These are phyloP conservation scores for Myochromella boudieri DNA, from an alignment of 768 basidiomycete genomes.

Conservation along the genomic window DNA sequence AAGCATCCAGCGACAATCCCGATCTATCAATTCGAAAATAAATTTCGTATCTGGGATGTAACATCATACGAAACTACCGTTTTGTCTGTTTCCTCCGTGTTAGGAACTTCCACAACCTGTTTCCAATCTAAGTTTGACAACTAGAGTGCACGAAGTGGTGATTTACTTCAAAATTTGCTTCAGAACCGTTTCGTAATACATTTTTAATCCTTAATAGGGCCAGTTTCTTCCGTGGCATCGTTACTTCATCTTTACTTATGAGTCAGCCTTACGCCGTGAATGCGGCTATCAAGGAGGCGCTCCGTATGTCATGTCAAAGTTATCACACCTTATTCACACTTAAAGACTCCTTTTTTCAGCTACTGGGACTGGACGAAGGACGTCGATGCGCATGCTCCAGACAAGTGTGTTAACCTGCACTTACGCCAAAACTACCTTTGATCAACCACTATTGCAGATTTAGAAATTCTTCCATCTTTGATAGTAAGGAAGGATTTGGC, in stretches of 20 bases:
- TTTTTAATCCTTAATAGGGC: not conserved
- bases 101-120: constrained; percentile 29
- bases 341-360: constrained; percentile 14
- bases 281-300: constrained; percentile 25
- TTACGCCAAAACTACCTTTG: not conserved
- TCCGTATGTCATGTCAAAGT: constrained; percentile 16
- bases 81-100: constrained; percentile 4
- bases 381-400: constrained; percentile 23
- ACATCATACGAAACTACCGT: not conserved
- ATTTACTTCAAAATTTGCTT: too few species aligned
- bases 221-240: constrained; percentile 32
- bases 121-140: too few species aligned
- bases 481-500: constrained; percentile 36
- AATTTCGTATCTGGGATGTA: not conserved
- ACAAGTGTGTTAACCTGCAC: not conserved
- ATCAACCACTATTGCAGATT: constrained; percentile 23
- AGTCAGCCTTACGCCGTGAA: constrained; percentile 22
- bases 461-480: constrained; percentile 32
- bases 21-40: constrained; percentile 19
- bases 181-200: too few species aligned
- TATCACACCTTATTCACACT: not conserved
- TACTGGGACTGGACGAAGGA: constrained; percentile 44
- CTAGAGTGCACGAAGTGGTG: too few species aligned
- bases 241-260: constrained; percentile 21
- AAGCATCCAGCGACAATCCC: constrained; percentile 39